phyloP scores from a whole-genome alignment of 371 early-diverging fungal genomes.

The Haplosporangium sp. region DNA sequence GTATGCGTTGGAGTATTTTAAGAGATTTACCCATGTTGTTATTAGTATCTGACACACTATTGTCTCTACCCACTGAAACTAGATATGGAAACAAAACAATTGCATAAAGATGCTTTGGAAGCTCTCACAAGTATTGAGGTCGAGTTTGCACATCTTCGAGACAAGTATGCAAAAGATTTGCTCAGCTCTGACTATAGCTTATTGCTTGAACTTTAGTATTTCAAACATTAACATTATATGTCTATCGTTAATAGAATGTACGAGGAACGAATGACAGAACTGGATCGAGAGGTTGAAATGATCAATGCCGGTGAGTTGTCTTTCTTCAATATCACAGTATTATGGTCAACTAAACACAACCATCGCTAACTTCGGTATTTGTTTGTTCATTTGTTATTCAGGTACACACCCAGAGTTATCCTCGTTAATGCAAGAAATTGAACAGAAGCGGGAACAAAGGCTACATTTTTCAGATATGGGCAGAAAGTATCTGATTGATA shows the following conservation, averaged over 20 bases:
- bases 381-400: slow-evolving; percentile 4
- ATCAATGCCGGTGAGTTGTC: slow-evolving; percentile 63
- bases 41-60: neutral
- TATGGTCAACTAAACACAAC: neutral
- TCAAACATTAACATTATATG: too few species aligned
- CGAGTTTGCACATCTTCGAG: slow-evolving; percentile 62
- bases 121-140: slow-evolving; percentile 64
- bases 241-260: slow-evolving; percentile 61
- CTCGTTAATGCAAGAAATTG: slow-evolving; percentile 68
- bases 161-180: slow-evolving; percentile 56
- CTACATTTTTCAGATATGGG: slow-evolving; percentile 68
- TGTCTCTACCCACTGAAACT: neutral
- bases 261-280: slow-evolving; percentile 68
- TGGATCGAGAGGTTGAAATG: slow-evolving; percentile 69
- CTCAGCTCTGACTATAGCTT: neutral
- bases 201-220: too few species aligned
- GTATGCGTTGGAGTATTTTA: too few species aligned
- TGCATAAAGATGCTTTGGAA: slow-evolving; percentile 60
- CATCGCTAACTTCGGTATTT: neutral
- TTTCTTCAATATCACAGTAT: neutral
- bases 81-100: slow-evolving; percentile 48
- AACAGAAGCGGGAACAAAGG: slow-evolving; percentile 65
- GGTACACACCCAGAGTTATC: slow-evolving; percentile 71
- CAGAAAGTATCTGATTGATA: slow-evolving; percentile 62
- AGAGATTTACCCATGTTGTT: too few species aligned